Conservation (phyloP, 192 early-diverging fungal genomes). For the Backusella australiensis region DNA sequence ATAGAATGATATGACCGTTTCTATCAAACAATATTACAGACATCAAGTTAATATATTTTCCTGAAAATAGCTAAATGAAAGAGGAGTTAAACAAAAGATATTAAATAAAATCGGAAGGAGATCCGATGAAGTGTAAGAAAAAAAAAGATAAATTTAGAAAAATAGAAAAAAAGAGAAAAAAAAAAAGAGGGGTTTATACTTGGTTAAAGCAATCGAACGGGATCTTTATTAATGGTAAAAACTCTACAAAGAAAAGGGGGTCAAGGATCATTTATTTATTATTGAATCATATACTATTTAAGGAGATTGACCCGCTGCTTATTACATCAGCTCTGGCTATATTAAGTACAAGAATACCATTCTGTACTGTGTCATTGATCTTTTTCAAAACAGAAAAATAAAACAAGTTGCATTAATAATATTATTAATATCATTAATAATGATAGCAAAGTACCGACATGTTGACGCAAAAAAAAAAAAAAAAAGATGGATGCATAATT, state of each 20-base stretch:
- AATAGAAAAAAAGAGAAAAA: background rate
- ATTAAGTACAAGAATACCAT: background rate
- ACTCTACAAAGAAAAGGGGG: background rate
- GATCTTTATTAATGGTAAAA: background rate
- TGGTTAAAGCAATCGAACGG: background rate
- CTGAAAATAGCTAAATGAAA: background rate
- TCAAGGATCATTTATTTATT: background rate
- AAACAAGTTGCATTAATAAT: background rate
- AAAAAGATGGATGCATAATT: background rate
- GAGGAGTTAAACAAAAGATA: background rate
- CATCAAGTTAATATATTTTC: background rate
- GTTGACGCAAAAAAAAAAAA: background rate
- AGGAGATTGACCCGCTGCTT: background rate
- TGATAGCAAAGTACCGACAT: background rate
- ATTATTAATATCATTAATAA: background rate
- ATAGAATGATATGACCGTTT: background rate
- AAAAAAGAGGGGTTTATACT: background rate
- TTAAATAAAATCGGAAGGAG: background rate
- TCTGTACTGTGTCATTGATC: background rate
- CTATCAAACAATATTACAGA: background rate
- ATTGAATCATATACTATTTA: background rate
- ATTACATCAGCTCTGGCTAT: background rate
- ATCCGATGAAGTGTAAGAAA: background rate
- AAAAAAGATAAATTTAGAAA: background rate
- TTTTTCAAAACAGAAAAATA: background rate